phyloP scores from a whole-genome alignment of 2,329 filamentous ascomycete genomes.

The Lachnellula hyalina region DNA sequence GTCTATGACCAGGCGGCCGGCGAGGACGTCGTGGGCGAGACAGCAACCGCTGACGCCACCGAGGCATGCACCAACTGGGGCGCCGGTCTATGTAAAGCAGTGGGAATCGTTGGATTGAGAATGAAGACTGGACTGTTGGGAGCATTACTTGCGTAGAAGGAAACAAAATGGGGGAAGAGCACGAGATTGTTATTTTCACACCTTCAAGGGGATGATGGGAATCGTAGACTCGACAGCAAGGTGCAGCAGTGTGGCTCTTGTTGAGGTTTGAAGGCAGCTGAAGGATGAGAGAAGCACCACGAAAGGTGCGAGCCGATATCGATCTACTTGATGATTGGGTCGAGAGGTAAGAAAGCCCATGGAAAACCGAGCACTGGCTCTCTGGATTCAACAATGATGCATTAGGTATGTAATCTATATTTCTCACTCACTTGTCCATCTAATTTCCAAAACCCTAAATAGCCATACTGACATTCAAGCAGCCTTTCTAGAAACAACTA shows the following conservation, averaged over 20 bases:
- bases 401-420: background rate
- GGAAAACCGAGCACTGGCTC: background rate
- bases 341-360: too few relatives aligned
- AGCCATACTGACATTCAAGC: background rate
- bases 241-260: too few relatives aligned
- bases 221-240: too few relatives aligned
- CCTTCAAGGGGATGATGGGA: too few relatives aligned
- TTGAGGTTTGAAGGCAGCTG: too few relatives aligned
- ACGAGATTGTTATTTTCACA: too few relatives aligned
- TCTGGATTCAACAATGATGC: background rate
- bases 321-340: too few relatives aligned
- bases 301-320: too few relatives aligned
- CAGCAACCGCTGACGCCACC: background rate
- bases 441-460: too few relatives aligned
- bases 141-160: background rate
- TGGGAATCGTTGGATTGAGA: background rate
- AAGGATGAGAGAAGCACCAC: too few relatives aligned
- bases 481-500: conserved; percentile 4
- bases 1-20: background rate
- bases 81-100: background rate
- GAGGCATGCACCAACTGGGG: background rate
- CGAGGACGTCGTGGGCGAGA: background rate
- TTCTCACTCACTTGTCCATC: too few relatives aligned
- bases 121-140: background rate
- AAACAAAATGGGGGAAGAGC: too few relatives aligned